These are phyloP conservation scores for Camellia granthamiana DNA, from an alignment of 148 eudicot species.

Conservation along the genomic window DNA sequence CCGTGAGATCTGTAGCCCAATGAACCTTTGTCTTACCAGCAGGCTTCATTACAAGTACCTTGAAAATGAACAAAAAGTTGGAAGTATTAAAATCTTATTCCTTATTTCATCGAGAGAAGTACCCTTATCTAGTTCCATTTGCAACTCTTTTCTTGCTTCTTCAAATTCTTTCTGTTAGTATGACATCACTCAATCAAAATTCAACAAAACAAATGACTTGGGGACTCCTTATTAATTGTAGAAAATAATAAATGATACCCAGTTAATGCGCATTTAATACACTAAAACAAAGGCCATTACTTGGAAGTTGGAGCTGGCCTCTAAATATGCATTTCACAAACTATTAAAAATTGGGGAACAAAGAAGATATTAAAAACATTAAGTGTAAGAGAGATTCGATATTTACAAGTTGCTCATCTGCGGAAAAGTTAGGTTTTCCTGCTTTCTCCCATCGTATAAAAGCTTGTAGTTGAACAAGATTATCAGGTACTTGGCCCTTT, in stretches of 20 bases:
- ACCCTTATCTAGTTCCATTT: conserved; percentile 70
- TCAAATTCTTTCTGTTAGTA: conserved; percentile 71
- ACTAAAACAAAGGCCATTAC: not conserved
- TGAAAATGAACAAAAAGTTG: conserved; percentile 4
- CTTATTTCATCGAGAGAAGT: conserved; percentile 59
- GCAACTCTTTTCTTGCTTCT: conserved; percentile 86
- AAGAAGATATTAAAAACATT: not conserved
- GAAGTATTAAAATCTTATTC: conserved; percentile 39
- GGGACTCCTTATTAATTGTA: not conserved
- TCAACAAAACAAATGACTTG: conserved; percentile 2
- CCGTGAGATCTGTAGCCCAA: conserved; percentile 63
- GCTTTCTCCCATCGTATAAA: conserved; percentile 75
- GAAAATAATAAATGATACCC: not conserved
- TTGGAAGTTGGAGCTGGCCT: not conserved
- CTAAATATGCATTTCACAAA: not conserved
- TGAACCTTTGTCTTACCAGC: conserved; percentile 53
- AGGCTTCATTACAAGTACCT: conserved; percentile 79
- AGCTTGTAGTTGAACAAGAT: conserved; percentile 66
- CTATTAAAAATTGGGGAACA: not conserved
- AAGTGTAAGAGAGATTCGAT: conserved; percentile 11
- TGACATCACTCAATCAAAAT: not conserved
- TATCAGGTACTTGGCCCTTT: conserved; percentile 51
- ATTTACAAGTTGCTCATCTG: conserved; percentile 59
- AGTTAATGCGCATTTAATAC: not conserved
- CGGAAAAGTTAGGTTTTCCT: conserved; percentile 71